Percentiles rank a stretch among this genome's conserved stretches.
Conservation (phyloP, 2,329 filamentous ascomycete genomes). For the Curvularia verruculosa region DNA sequence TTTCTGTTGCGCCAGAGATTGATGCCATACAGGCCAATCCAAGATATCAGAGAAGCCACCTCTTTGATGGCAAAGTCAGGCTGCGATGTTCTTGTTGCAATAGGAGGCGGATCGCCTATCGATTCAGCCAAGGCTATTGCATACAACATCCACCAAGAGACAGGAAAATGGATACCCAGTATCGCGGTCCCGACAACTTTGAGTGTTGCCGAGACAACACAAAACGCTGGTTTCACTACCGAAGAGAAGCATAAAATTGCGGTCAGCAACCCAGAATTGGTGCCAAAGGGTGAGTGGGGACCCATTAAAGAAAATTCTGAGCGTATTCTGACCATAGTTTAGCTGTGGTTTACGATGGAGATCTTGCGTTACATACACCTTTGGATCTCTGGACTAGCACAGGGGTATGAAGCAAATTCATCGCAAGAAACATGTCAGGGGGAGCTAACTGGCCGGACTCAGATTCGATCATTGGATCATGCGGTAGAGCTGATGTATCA, state of each 20-base stretch:
- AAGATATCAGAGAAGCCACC: slow-evolving; percentile 46
- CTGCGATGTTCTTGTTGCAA: slow-evolving; percentile 44
- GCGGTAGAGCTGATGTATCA: slow-evolving; percentile 63
- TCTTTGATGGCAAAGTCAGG: slow-evolving; percentile 45
- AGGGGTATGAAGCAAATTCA: slow-evolving; percentile 41
- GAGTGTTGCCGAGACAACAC: slow-evolving; percentile 62
- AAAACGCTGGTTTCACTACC: slow-evolving; percentile 59
- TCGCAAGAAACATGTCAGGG: not conserved
- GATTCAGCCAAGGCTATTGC: slow-evolving; percentile 53
- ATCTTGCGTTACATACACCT: slow-evolving; percentile 59
- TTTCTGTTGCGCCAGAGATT: slow-evolving; percentile 1
- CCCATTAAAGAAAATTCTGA: not conserved
- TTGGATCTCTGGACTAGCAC: slow-evolving; percentile 59
- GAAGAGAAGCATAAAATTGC: slow-evolving; percentile 59
- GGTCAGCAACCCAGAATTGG: slow-evolving; percentile 54
- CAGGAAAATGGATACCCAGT: slow-evolving; percentile 47
- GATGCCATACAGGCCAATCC: slow-evolving; percentile 37
- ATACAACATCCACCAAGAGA: slow-evolving; percentile 48
- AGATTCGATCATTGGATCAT: slow-evolving; percentile 61
- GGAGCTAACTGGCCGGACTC: slow-evolving; percentile 8
- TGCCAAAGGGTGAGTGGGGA: slow-evolving; percentile 40
- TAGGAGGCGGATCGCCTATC: slow-evolving; percentile 59
- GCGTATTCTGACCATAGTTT: slow-evolving; percentile 32
- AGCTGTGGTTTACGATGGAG: slow-evolving; percentile 60
- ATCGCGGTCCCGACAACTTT: slow-evolving; percentile 50